A percentile compares a stretch with the other conserved stretches of the same genome.
Evolutionary conservation across 2,329 filamentous ascomycete genomes (phyloP).

Genomic region (Colletotrichum caudatum): DNA sequence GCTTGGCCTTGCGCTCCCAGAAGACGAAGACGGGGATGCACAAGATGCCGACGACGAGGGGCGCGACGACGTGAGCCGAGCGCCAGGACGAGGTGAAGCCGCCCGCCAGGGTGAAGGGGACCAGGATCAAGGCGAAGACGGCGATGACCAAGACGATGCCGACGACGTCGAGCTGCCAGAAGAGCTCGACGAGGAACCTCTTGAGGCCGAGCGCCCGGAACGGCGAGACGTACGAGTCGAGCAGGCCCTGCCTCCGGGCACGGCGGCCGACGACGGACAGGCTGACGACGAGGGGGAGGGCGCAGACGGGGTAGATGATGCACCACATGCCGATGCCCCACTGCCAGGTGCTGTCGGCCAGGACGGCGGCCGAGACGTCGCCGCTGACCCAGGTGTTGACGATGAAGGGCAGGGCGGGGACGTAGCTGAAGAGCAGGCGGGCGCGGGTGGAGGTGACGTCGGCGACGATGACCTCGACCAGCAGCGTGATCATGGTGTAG

Average conservation of each 20-base stretch:
- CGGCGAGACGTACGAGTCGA: constrained; percentile 53
- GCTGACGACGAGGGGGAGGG: constrained; percentile 66
- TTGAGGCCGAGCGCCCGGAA: constrained; percentile 50
- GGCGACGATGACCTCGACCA: constrained; percentile 73
- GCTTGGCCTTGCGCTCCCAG: constrained; percentile 61
- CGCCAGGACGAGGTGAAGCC: constrained; percentile 56
- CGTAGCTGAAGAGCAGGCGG: constrained; percentile 73
- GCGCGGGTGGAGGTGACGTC: constrained; percentile 73
- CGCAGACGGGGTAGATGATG: constrained; percentile 68
- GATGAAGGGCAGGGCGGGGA: constrained; percentile 70
- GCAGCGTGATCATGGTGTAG: constrained; percentile 70
- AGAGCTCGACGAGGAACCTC: constrained; percentile 54
- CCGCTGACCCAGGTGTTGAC: constrained; percentile 76
- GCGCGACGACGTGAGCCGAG: constrained; percentile 55
- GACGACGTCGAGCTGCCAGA: constrained; percentile 60
- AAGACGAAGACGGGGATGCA: constrained; percentile 64
- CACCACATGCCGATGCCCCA: constrained; percentile 76
- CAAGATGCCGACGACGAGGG: constrained; percentile 59
- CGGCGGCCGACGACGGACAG: constrained; percentile 64
- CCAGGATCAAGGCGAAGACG: constrained; percentile 59
- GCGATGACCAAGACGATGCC: constrained; percentile 61
- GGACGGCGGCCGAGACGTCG: constrained; percentile 63
- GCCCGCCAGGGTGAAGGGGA: constrained; percentile 60
- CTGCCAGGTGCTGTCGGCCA: constrained; percentile 64
- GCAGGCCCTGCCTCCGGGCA: constrained; percentile 63